phyloP scores from a whole-genome alignment of 768 basidiomycete species.

The Russula earlei region DNA sequence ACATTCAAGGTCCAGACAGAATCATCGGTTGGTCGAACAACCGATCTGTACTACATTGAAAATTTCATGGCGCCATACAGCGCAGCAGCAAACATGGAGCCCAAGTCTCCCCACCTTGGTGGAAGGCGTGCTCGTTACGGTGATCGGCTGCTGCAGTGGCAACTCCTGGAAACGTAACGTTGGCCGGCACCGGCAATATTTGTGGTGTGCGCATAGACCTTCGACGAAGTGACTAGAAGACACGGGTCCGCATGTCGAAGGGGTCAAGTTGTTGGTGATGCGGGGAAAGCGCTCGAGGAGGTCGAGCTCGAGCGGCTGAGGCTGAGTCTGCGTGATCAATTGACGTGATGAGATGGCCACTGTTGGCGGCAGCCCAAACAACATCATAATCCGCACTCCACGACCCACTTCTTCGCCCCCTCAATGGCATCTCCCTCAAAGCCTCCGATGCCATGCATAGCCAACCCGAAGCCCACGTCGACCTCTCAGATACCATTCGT shows the following conservation, averaged over 20 bases:
- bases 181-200: too few species aligned
- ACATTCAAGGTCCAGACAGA: too few species aligned
- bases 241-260: too few species aligned
- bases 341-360: slow-evolving; percentile 11
- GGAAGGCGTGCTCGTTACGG: too few species aligned
- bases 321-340: slow-evolving; percentile 7
- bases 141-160: too few species aligned
- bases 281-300: not conserved
- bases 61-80: too few species aligned
- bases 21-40: too few species aligned
- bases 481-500: slow-evolving; percentile 13
- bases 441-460: slow-evolving; percentile 18
- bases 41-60: not conserved
- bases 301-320: not conserved
- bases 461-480: slow-evolving; percentile 19
- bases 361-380: not conserved
- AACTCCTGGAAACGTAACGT: too few species aligned
- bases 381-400: not conserved
- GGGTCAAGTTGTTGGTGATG: too few species aligned
- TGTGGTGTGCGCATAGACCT: too few species aligned
- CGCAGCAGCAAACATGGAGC: not conserved
- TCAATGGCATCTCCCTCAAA: slow-evolving; percentile 14
- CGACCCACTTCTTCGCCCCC: not conserved
- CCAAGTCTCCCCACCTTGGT: not conserved
- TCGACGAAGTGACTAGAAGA: too few species aligned